Evolutionary conservation across 441 rosid species (phyloP), one percentile per base, ranked within the genome.

Genomic region (Mallotus repandus): DNA sequence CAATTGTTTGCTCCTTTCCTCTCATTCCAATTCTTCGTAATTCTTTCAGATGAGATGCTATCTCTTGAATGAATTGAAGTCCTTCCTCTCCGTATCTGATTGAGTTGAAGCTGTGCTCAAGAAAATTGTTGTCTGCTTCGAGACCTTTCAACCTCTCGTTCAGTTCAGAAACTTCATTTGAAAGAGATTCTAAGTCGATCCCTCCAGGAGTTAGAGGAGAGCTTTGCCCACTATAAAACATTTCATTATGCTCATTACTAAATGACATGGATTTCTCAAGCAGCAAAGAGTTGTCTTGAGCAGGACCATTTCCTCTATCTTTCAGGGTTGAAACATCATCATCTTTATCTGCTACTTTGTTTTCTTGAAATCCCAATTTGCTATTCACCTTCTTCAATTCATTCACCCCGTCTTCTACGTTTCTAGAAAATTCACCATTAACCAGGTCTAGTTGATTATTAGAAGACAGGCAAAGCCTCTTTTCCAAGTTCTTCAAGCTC

Each of bases 31-130:
- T 72, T 64, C 72, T 84, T 68, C 86, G 78, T 57, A 90, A 19
- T 57, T 81, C 89, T 73, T 79, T 82, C 74, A 89, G 73, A 62
- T 84, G 88, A 64, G 83, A 69, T 75, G 93, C 96, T 76, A 90
- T 85, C 54, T 90, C 90, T 78, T 75, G 78, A n/a, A 90, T 79
- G 64, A 88, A 87, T 16, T 66, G 77, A n/a, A 85, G 73, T 11
- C 91, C 87, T 53, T 90, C 87, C 3, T 86, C 76, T 56, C 90
- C 96, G 9, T 78, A 68, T 52, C 79, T 81, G 15, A 88, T 81
- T 14, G 87, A 83, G 74, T 73, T 85, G 57, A 87, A 73, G 35
- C 86, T 75, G 69, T 76, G 88, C 73, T 86, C 91, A 56, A 90
- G 77, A 63, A 88, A 90, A 69, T 78, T 74, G 66, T 56, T 80